Percentiles rank a stretch among this genome's conserved stretches.
Evolutionary conservation across 768 basidiomycete species (phyloP).

Genomic region (Symmetrospora coprosmae): DNA sequence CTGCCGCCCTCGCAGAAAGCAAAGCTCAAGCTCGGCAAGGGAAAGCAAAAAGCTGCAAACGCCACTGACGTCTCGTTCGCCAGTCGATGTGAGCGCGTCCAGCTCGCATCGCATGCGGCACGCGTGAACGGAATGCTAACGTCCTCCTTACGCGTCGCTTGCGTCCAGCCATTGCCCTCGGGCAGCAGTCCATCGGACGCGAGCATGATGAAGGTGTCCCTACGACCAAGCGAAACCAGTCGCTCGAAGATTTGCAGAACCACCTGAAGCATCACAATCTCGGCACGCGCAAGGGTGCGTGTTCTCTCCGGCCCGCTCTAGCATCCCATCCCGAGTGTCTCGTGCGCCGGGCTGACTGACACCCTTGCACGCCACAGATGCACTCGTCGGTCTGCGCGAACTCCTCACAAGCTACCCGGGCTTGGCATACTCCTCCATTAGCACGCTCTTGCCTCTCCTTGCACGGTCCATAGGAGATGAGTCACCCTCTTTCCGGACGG

Average conservation of each 20-base stretch:
- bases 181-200: conserved; percentile 2
- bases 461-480: conserved; percentile 12
- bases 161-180: conserved; percentile 2
- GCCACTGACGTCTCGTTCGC: conserved; percentile 93
- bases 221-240: conserved; percentile 14
- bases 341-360: no score
- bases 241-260: conserved; percentile 13
- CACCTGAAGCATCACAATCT: conserved; percentile 14
- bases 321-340: no score
- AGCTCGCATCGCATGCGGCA: not conserved
- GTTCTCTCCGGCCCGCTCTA: no score
- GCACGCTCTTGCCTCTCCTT: not conserved
- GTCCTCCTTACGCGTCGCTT: no score
- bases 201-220: conserved; percentile 14
- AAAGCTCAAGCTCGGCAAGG: conserved; percentile 90
- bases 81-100: conserved; percentile 56
- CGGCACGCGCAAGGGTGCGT: conserved; percentile 6
- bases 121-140: no score
- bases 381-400: conserved; percentile 5
- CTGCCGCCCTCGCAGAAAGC: conserved; percentile 56
- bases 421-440: not conserved
- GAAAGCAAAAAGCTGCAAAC: conserved; percentile 66
- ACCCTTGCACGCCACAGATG: not conserved
- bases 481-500: not conserved
- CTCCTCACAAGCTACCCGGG: not conserved